Base-by-base conservation (phyloP, 257 asterid species). In the Capsicum rhomboideum region DNA sequence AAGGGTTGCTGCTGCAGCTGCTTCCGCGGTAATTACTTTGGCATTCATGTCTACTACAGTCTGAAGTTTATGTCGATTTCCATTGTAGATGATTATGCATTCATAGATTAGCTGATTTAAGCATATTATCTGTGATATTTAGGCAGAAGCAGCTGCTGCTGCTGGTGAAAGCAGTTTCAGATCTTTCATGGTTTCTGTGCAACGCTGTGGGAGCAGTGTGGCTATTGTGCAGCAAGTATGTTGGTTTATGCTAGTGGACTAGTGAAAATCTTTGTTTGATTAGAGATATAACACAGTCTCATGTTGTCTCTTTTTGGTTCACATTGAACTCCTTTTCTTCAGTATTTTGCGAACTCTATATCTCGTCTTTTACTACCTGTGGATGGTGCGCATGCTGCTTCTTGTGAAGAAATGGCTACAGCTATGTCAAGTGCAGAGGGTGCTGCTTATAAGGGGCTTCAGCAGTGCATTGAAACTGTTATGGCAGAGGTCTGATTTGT, bases 61-160 rank as follows among this genome's bases (percentile, higher is more conserved):
- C 20, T 82, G 83, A 67, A 13, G 46, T 14, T 55, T 74, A n/a
- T n/a, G 75, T 71, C 56, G 23, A 58, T 72, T 80, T 71, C n/a
- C 84, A 21, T 54, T 78, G 31, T 67, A 14, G 72, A 40, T 46
- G 21, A 40, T 52, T 59, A 71, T 82, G 17, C 74, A 44, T 82
- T 72, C 84, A 83, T 71, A 37, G 31, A 63, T 74, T 67, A 72
- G 80, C 78, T 83, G 17, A 80, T 78, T 71, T 75, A 79, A 79
- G 68, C 53, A 63, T 71, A 46, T 85, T 72, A 54, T 88, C 82
- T 20, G 53, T 79, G 55, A 56, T 79, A 28, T 82, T 84, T 82
- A 97, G 99, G 99, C 99, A 37, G 99, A 97, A 93, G 97, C 99
- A 77, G 98, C 99, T 71, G 99, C 99, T 68, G 99, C 99, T 77